These are phyloP conservation scores for Fusarium nygamai DNA, from an alignment of 2,329 filamentous ascomycete species.

Conservation along the genomic window DNA sequence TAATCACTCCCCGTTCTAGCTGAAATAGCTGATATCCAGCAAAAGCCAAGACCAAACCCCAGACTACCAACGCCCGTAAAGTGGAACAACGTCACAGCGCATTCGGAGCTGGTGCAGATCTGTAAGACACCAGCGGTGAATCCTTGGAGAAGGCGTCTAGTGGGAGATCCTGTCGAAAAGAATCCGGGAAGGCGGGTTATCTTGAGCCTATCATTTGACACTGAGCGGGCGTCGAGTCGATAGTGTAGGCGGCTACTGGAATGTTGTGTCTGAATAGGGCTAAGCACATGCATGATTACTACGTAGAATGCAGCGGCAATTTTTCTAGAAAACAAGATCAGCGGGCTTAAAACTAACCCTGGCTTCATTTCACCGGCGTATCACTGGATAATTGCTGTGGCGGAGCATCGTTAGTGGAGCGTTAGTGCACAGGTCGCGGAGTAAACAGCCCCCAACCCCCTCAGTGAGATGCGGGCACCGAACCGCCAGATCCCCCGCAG, in stretches of 20 bases:
- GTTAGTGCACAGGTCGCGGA: not conserved
- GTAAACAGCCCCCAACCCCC: not conserved
- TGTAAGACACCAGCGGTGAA: slow-evolving; percentile 10
- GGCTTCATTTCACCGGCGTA: not conserved
- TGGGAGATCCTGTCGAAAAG: not conserved
- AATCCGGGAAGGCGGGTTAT: not conserved
- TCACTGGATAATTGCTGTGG: not conserved
- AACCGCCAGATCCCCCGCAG: slow-evolving; percentile 6
- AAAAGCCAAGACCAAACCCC: not conserved
- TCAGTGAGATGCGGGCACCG: not conserved
- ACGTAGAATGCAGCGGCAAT: too few relatives aligned
- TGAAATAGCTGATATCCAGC: slow-evolving; percentile 7
- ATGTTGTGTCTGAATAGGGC: not conserved
- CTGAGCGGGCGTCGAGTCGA: not conserved
- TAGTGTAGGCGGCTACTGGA: not conserved
- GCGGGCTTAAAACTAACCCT: not conserved
- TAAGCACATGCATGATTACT: not conserved
- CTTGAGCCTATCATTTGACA: not conserved
- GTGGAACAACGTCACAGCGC: slow-evolving; percentile 21
- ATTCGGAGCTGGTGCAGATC: slow-evolving; percentile 19
- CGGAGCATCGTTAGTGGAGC: not conserved
- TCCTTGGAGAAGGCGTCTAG: not conserved
- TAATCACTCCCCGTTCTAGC: not conserved
- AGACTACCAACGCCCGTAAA: not conserved
- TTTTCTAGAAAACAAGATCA: slow-evolving; percentile 10